phyloP scores from a whole-genome alignment of 768 basidiomycete species.

The Macrolepiota albuminosa region DNA sequence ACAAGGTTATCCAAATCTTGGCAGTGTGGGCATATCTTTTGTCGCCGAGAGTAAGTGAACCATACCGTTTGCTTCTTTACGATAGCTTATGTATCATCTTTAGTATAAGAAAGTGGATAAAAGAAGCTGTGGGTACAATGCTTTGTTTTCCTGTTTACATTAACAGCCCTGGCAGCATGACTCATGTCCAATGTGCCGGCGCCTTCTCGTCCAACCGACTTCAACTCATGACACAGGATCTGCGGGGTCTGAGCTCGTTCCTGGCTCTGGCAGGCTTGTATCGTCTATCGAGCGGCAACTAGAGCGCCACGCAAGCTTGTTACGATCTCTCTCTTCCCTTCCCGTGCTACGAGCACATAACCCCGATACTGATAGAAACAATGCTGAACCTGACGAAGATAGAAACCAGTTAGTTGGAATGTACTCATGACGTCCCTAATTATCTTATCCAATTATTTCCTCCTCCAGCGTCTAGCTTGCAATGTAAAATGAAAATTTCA shows the following conservation, averaged over 20 bases:
- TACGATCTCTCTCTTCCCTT: slow-evolving; percentile 7
- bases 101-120: slow-evolving; percentile 64
- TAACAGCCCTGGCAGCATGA: slow-evolving; percentile 38
- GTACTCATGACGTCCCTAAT: slow-evolving; percentile 46
- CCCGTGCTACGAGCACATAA: background rate
- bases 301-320: slow-evolving; percentile 1
- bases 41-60: slow-evolving; percentile 64
- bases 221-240: background rate
- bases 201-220: slow-evolving; percentile 30
- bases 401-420: slow-evolving; percentile 42
- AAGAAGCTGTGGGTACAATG: slow-evolving; percentile 42
- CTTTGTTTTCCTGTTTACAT: background rate
- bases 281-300: slow-evolving; percentile 11
- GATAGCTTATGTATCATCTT: slow-evolving; percentile 4
- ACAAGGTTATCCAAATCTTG: slow-evolving; percentile 49
- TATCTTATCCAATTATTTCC: background rate
- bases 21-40: slow-evolving; percentile 72
- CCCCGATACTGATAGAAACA: background rate
- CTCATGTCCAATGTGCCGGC: slow-evolving; percentile 66
- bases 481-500: slow-evolving; percentile 1
- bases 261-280: slow-evolving; percentile 1
- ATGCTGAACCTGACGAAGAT: slow-evolving; percentile 14
- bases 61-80: too few relatives aligned
- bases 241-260: slow-evolving; percentile 11
- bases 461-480: background rate